Percentiles rank a stretch among this genome's conserved stretches.
Conservation (phyloP, 2,329 filamentous ascomycete genomes). For the Curvularia spicifera region DNA sequence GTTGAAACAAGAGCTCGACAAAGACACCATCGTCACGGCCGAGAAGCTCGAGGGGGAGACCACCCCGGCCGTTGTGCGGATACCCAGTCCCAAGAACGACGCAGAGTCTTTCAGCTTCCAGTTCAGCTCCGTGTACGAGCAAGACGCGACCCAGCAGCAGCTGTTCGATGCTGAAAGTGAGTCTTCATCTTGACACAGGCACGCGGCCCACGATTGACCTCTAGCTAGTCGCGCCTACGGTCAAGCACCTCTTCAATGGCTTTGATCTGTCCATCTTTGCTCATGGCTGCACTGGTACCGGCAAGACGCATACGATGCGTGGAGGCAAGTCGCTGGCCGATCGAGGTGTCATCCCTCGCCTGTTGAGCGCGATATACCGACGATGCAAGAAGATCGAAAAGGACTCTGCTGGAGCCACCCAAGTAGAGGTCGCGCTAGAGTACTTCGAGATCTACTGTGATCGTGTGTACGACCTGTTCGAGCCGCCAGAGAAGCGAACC, state of each 20-base stretch:
- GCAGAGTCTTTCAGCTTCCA: constrained; percentile 90
- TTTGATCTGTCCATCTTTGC: constrained; percentile 78
- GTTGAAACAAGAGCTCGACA: constrained; percentile 82
- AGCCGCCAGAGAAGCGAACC: constrained; percentile 85
- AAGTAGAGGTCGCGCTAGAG: constrained; percentile 76
- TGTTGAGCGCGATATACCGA: constrained; percentile 85
- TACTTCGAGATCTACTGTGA: constrained; percentile 99
- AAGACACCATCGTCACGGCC: constrained; percentile 81
- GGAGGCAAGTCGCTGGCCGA: constrained; percentile 86
- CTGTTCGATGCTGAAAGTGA: constrained; percentile 88
- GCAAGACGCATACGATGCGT: constrained; percentile 96
- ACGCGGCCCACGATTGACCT: constrained; percentile 26
- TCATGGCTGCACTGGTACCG: constrained; percentile 90
- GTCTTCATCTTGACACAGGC: constrained; percentile 10
- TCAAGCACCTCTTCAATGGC: constrained; percentile 91
- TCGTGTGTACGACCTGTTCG: constrained; percentile 89
- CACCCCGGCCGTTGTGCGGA: constrained; percentile 72
- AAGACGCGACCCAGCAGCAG: constrained; percentile 78
- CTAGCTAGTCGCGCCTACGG: constrained; percentile 76
- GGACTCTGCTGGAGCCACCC: constrained; percentile 73
- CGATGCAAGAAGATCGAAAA: constrained; percentile 84
- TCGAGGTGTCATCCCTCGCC: constrained; percentile 82
- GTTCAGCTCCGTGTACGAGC: constrained; percentile 92
- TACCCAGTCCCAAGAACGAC: constrained; percentile 93
- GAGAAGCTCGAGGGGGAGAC: constrained; percentile 53